Evolutionary conservation across 306 rosid species (phyloP).

Genomic region (Lathyrus oleraceus): DNA sequence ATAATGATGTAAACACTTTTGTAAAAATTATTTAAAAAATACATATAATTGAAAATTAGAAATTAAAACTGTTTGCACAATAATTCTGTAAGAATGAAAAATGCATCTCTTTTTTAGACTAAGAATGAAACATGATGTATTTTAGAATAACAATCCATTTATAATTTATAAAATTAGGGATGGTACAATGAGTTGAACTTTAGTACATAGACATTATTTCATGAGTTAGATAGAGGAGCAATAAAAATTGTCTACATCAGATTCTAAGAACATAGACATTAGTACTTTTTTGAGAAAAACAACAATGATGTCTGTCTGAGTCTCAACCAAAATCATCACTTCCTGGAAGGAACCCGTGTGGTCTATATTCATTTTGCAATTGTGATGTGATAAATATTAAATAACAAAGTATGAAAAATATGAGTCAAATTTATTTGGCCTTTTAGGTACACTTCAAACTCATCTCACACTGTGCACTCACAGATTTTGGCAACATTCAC

Average conservation of each 20-base stretch:
- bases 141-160: too few relatives aligned
- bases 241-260: slow-evolving; percentile 14
- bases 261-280: slow-evolving; percentile 21
- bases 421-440: background rate
- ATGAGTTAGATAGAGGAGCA: background rate
- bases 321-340: slow-evolving; percentile 13
- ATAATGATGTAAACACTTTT: too few relatives aligned
- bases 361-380: slow-evolving; percentile 12
- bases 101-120: too few relatives aligned
- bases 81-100: too few relatives aligned
- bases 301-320: background rate
- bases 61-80: too few relatives aligned
- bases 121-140: too few relatives aligned
- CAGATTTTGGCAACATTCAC: slow-evolving; percentile 15
- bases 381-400: slow-evolving; percentile 7
- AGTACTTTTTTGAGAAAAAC: background rate
- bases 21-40: too few relatives aligned
- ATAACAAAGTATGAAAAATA: slow-evolving; percentile 8
- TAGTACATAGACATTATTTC: background rate
- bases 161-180: too few relatives aligned
- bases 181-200: too few relatives aligned
- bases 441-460: background rate
- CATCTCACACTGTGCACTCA: background rate
- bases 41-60: too few relatives aligned
- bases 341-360: slow-evolving; percentile 11